Percentiles rank a stretch among this genome's conserved stretches.
Evolutionary conservation across 2,329 filamentous ascomycete genomes (phyloP).

Genomic region (Eutypella sp.): DNA sequence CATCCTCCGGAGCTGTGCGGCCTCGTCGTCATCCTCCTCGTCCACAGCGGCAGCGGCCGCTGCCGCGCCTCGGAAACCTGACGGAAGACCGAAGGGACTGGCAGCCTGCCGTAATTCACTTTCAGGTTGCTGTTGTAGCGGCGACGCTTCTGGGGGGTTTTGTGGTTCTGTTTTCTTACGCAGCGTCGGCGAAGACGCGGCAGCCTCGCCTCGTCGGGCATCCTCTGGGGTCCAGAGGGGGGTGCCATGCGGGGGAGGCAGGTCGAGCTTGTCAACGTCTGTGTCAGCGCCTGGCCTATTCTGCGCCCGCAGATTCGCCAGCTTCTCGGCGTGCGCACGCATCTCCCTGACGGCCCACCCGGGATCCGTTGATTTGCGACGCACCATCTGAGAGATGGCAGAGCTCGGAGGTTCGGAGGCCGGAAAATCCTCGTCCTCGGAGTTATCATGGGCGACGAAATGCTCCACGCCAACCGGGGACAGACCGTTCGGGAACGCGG

Average conservation of each 20-base stretch:
- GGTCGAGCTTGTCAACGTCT: conserved; percentile 28
- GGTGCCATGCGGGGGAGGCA: conserved; percentile 22
- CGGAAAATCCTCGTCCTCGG: conserved; percentile 47
- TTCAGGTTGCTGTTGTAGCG: conserved; percentile 29
- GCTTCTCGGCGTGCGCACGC: conserved; percentile 68
- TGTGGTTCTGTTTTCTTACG: conserved; percentile 12
- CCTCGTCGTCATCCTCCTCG: conserved; percentile 32
- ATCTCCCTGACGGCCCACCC: conserved; percentile 77
- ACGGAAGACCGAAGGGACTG: conserved; percentile 39
- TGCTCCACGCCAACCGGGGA: conserved; percentile 67
- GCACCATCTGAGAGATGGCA: conserved; percentile 31
- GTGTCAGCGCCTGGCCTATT: conserved; percentile 29
- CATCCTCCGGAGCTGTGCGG: conserved; percentile 38
- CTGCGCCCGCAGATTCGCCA: conserved; percentile 46
- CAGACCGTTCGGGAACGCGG: conserved; percentile 68
- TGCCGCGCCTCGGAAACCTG: conserved; percentile 36
- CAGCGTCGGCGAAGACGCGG: conserved; percentile 19
- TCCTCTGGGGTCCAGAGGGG: conserved; percentile 24
- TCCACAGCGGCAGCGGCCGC: no score
- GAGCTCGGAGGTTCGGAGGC: conserved; percentile 34
- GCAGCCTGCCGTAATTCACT: conserved; percentile 32
- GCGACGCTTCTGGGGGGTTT: conserved; percentile 10
- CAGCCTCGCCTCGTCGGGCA: conserved; percentile 10
- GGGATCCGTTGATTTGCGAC: conserved; percentile 58
- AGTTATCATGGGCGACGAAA: conserved; percentile 62